Conservation (phyloP, 495 filamentous ascomycete genomes). For the Daldinia vernicosa region DNA sequence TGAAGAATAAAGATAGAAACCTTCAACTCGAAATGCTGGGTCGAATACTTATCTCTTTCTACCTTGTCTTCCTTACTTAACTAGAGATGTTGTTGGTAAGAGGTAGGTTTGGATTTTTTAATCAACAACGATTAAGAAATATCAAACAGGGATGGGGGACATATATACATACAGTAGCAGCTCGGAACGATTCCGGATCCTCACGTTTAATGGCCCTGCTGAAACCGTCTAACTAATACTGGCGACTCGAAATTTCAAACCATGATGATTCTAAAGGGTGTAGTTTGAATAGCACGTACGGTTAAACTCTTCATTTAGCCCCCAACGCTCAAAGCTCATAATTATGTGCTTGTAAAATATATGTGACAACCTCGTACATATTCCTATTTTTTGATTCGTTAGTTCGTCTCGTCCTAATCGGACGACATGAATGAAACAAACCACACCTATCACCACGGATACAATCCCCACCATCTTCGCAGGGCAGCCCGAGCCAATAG, state of each 20-base stretch:
- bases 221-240: not conserved
- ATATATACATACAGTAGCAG: no score
- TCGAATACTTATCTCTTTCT: not conserved
- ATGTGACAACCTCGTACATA: not conserved
- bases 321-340: not conserved
- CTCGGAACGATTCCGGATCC: conserved; percentile 5
- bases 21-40: not conserved
- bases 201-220: not conserved
- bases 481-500: not conserved
- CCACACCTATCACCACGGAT: not conserved
- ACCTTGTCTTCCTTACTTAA: no score
- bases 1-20: not conserved
- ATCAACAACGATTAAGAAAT: not conserved
- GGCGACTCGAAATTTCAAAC: conserved; percentile 3
- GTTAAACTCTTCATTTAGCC: not conserved
- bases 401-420: not conserved
- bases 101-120: not conserved
- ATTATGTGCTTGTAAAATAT: not conserved
- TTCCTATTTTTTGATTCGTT: not conserved
- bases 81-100: not conserved
- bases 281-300: conserved; percentile 1
- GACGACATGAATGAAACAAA: not conserved
- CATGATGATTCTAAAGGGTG: not conserved
- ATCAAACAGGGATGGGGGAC: no score
- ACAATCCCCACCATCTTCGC: not conserved